Evolutionary conservation across 768 basidiomycete genomes (phyloP), one percentile per base, ranked within the genome.

Genomic region (Leccinum variicolor): DNA sequence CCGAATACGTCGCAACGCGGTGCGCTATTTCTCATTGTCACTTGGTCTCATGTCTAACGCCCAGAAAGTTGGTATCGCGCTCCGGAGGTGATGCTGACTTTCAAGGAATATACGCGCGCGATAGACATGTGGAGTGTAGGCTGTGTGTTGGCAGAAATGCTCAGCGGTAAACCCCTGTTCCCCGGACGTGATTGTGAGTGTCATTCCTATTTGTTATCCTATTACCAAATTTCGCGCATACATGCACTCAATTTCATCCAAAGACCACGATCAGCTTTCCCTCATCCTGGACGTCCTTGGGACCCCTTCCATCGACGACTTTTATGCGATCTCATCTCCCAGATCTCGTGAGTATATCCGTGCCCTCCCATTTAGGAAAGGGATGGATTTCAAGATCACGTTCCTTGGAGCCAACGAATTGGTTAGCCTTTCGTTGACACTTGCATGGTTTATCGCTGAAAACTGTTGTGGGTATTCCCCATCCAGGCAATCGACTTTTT

Each of bases 31-130:
- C 8, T 4, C 21, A 3, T 50, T 39, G 48, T 31, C 26, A 10
- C 26, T 3, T 3, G 29, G 21, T 26, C 39, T 41, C 45, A 9
- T 33, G 25, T 47, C 55, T 59, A 46, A 61, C 53, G 26, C 49
- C 56, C 46, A 39, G 25, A 11, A 51, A 87, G 93, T 67, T 98
- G 96, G 96, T 98, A 98, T 70, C 86, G 96, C 29, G 96, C 96
- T 0, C 96, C 96, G 0, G 96, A 98, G 71, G 92, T 98, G 60
- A 98, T 98, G 96, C 81, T 98, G 34, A 96, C 93, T 0, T 98
- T 97, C 79, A 94, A 95, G 68, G 88, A 95, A 76, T 98, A 98
- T 71, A 94, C 93, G 6, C 83, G 84, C 33, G 89, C 89, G 0
- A 90, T 92, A 71, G 90, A 92, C 62, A 82, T 93, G 69, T 94